phyloP scores from a whole-genome alignment of 306 rosid species.

The Sesbania bispinosa region DNA sequence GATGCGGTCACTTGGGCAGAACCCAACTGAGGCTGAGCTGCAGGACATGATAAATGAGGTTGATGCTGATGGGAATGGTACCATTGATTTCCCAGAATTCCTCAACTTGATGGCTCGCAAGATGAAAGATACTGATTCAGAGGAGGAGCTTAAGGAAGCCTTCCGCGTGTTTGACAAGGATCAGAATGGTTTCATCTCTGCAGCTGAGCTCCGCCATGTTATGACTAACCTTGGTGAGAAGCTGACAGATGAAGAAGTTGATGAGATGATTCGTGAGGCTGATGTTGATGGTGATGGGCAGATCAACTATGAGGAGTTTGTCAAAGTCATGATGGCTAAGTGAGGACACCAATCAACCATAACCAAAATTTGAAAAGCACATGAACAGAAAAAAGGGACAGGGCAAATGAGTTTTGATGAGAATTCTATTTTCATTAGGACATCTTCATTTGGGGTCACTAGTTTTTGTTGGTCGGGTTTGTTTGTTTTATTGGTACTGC shows the following conservation, averaged over 20 bases:
- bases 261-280: slow-evolving; percentile 88
- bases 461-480: slow-evolving; percentile 56
- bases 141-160: slow-evolving; percentile 87
- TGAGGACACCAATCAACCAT: slow-evolving; percentile 43
- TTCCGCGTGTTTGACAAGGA: slow-evolving; percentile 86
- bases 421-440: slow-evolving; percentile 54
- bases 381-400: slow-evolving; percentile 47
- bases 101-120: slow-evolving; percentile 81
- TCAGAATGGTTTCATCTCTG: slow-evolving; percentile 86
- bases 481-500: slow-evolving; percentile 59
- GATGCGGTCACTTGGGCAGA: slow-evolving; percentile 81
- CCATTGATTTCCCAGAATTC: slow-evolving; percentile 79
- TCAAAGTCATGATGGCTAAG: slow-evolving; percentile 90
- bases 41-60: slow-evolving; percentile 88
- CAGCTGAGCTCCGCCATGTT: slow-evolving; percentile 86
- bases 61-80: slow-evolving; percentile 83
- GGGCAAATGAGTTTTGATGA: slow-evolving; percentile 54
- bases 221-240: slow-evolving; percentile 88
- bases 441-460: slow-evolving; percentile 51
- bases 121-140: slow-evolving; percentile 81
- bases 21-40: slow-evolving; percentile 83
- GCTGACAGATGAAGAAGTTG: slow-evolving; percentile 80
- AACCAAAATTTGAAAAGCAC: slow-evolving; percentile 39
- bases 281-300: slow-evolving; percentile 82
- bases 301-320: slow-evolving; percentile 81